Conservation (phyloP, 106 monocot species). For the Allium cepa region DNA sequence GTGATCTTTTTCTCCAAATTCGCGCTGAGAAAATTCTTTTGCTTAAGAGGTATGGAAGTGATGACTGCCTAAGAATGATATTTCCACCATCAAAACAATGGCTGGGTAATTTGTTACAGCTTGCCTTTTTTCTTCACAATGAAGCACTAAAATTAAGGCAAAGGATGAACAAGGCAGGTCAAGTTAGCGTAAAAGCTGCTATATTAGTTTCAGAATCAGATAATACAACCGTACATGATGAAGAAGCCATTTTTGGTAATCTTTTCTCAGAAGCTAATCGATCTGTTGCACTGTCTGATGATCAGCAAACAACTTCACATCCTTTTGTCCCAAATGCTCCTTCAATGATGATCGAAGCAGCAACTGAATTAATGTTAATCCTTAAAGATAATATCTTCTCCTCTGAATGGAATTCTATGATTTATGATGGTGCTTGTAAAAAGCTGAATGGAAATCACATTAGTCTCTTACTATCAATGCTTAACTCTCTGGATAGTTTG, state of each 20-base stretch:
- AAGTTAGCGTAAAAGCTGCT: constrained; percentile 37
- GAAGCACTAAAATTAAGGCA: constrained; percentile 57
- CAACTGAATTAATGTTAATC: constrained; percentile 57
- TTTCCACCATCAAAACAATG: constrained; percentile 68
- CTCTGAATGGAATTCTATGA: constrained; percentile 36
- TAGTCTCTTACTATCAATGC: constrained; percentile 42
- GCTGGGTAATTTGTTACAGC: constrained; percentile 70
- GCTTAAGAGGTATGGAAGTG: constrained; percentile 41
- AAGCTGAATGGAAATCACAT: constrained; percentile 53
- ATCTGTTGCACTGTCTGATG: constrained; percentile 46
- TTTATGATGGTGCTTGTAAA: constrained; percentile 67
- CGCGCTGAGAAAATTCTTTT: constrained; percentile 41
- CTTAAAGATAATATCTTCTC: constrained; percentile 63
- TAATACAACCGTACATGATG: constrained; percentile 60
- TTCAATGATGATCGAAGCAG: constrained; percentile 47
- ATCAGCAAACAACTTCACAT: constrained; percentile 32
- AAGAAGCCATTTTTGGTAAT: constrained; percentile 96
- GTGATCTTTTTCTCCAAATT: constrained; percentile 37
- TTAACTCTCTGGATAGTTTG: constrained; percentile 34
- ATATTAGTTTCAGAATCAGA: constrained; percentile 39
- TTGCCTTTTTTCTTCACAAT: constrained; percentile 59
- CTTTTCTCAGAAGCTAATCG: constrained; percentile 90
- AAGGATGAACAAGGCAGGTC: constrained; percentile 29
- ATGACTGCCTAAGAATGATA: constrained; percentile 58
- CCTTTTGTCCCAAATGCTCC: constrained; percentile 13